Base-by-base conservation (phyloP, 2,329 filamentous ascomycete species). In the Allantophomopsis cytisporea region DNA sequence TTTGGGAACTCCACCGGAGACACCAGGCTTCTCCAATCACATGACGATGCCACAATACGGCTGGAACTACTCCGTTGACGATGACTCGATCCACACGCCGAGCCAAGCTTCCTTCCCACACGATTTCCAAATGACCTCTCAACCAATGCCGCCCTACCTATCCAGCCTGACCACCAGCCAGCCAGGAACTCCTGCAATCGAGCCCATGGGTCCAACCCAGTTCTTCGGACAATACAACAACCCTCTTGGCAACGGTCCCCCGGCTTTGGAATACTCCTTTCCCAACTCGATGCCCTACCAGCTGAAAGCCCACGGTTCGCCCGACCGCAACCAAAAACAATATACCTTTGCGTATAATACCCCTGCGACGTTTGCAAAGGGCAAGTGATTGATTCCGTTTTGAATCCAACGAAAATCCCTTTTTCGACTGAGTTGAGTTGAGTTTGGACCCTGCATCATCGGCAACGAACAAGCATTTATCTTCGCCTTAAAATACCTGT, bases 61-160 rank as follows among this genome's bases (percentile, higher is more conserved):
- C 23, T 42, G 37, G 40, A 34, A 16, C 13, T 42, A 32, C 33
- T 32, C 40, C 12, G 37, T 42, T 2, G 16, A 31, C 13, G 40
- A 42, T 31, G 38, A 36, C 18, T 18, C 37, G 17, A 20, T 42
- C 31, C 40, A 39, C 35, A 42, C 40, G 17, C 40, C 40, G 15
- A 32, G 40, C 20, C 14, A 40, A 3, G 28, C 31, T 14, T 30
- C 32, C 12, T 42, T 42, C 28, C 32, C 40, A 8, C n/a, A 4
- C 5, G 37, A 42, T 16, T 33, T 39, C 11, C 32, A 17, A 8
- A 11, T 42, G 31, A 28, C 32, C 17, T 28, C 23, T 10, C 39
- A 39, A 30, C 32, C 40, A n/a, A 37, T 40, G 33, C 40, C 40
- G n/a, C 31, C 23, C 14, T 42, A 42, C 7, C 31, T 40, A n/a